Conservation (phyloP, 768 basidiomycete species). For the Podaxis sp. region DNA sequence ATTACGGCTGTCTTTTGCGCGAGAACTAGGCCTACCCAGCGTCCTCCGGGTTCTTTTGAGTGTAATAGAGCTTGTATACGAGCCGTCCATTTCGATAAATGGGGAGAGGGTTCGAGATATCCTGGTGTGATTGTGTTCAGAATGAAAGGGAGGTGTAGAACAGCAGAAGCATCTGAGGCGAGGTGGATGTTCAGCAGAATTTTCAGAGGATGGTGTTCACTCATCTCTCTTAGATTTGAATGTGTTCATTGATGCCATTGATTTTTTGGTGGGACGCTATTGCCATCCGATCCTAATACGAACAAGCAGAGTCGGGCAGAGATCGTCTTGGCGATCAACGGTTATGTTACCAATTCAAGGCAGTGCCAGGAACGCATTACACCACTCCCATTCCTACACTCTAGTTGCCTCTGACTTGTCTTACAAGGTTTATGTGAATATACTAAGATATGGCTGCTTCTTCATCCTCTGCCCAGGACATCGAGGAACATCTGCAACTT, state of each 20-base stretch:
- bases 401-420: not conserved
- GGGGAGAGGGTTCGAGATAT: constrained; percentile 58
- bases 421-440: not conserved
- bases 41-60: constrained; percentile 72
- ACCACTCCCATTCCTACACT: not conserved
- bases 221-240: constrained; percentile 32
- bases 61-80: constrained; percentile 73
- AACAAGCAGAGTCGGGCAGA: constrained; percentile 10
- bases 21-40: constrained; percentile 80
- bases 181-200: constrained; percentile 69
- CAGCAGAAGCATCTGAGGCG: constrained; percentile 63
- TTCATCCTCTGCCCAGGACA: constrained; percentile 22
- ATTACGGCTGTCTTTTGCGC: constrained; percentile 64
- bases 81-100: constrained; percentile 74
- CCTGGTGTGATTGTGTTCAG: constrained; percentile 53
- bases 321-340: constrained; percentile 21
- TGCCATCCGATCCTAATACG: not conserved
- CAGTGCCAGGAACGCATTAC: not conserved
- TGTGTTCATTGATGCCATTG: not conserved
- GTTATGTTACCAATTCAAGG: not conserved
- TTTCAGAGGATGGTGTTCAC: constrained; percentile 54
- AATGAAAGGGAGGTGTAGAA: constrained; percentile 58
- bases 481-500: constrained; percentile 53
- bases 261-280: constrained; percentile 11
- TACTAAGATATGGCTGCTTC: constrained; percentile 14